Conservation (phyloP, 768 basidiomycete genomes). For the Lepiota subincarnata region DNA sequence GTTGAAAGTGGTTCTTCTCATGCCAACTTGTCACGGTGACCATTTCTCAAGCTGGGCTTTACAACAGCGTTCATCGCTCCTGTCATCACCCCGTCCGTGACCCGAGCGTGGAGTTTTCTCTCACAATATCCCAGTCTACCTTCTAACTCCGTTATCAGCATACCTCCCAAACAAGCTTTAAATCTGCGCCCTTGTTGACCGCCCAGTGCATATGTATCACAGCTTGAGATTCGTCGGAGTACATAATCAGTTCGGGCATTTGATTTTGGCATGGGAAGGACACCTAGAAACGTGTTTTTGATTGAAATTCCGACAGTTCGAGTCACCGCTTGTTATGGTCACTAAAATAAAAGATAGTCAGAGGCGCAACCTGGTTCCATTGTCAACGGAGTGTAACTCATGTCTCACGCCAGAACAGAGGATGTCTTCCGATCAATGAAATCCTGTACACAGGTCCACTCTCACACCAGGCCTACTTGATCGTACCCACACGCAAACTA, state of each 20-base stretch:
- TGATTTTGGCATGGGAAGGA: too few species aligned
- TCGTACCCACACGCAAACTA: neutral
- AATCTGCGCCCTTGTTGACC: too few species aligned
- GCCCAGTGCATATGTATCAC: too few species aligned
- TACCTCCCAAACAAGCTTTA: too few species aligned
- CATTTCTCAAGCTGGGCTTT: neutral
- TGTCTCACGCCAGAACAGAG: constrained; percentile 11
- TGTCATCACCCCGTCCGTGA: neutral
- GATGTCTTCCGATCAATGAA: constrained; percentile 7
- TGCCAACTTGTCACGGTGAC: constrained; percentile 9
- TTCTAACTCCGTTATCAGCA: constrained; percentile 12
- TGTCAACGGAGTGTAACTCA: constrained; percentile 8
- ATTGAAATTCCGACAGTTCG: too few species aligned
- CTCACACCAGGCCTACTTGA: neutral
- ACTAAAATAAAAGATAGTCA: neutral
- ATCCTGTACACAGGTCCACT: neutral
- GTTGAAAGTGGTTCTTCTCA: neutral
- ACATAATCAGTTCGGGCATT: too few species aligned
- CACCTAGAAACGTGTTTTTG: too few species aligned
- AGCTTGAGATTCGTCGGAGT: too few species aligned
- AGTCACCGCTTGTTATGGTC: neutral
- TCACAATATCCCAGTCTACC: neutral
- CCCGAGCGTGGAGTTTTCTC: constrained; percentile 1
- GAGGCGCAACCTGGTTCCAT: neutral
- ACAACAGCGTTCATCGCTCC: neutral